Evolutionary conservation across 352 stramenopile species (phyloP).

Genomic region (Blastocystis sp.): DNA sequence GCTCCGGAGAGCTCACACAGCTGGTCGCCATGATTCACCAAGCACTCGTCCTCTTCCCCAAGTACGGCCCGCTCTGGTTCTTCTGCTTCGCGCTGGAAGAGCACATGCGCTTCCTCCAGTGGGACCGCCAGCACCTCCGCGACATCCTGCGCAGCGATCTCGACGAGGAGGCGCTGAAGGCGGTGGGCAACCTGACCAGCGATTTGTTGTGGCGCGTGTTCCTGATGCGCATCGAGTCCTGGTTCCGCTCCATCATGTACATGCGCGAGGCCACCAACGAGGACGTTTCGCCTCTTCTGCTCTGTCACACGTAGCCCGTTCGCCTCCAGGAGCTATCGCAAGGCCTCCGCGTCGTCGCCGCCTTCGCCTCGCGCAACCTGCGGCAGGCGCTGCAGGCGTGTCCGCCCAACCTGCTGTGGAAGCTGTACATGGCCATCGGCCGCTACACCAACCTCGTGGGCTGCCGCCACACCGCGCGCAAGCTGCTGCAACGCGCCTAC

Average conservation of each 20-base stretch:
- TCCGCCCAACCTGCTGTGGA: slow-evolving; percentile 80
- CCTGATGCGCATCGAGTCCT: slow-evolving; percentile 29
- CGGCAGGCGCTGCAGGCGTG: slow-evolving; percentile 78
- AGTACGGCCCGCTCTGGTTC: slow-evolving; percentile 85
- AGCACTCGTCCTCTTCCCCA: slow-evolving; percentile 78
- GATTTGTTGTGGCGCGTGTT: slow-evolving; percentile 61
- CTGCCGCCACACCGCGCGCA: slow-evolving; percentile 79
- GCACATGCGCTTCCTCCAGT: slow-evolving; percentile 63
- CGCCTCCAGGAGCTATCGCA: slow-evolving; percentile 7
- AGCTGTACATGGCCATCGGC: slow-evolving; percentile 78
- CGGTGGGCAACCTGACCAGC: slow-evolving; percentile 2
- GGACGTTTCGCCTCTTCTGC: neutral
- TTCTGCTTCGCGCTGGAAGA: slow-evolving; percentile 80
- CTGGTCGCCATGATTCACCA: slow-evolving; percentile 79
- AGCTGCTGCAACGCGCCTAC: slow-evolving; percentile 78
- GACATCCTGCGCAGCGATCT: slow-evolving; percentile 38
- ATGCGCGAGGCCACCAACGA: slow-evolving; percentile 39
- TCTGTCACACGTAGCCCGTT: slow-evolving; percentile 10
- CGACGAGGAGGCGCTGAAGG: neutral
- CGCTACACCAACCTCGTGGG: slow-evolving; percentile 66
- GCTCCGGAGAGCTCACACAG: slow-evolving; percentile 74
- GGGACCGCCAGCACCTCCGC: neutral
- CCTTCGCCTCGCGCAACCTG: neutral
- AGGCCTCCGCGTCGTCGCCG: neutral
- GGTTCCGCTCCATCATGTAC: slow-evolving; percentile 52